Evolutionary conservation across 75 land plant species (phyloP), one percentile per base, ranked within the genome.

Genomic region (Azolla pinnata): DNA sequence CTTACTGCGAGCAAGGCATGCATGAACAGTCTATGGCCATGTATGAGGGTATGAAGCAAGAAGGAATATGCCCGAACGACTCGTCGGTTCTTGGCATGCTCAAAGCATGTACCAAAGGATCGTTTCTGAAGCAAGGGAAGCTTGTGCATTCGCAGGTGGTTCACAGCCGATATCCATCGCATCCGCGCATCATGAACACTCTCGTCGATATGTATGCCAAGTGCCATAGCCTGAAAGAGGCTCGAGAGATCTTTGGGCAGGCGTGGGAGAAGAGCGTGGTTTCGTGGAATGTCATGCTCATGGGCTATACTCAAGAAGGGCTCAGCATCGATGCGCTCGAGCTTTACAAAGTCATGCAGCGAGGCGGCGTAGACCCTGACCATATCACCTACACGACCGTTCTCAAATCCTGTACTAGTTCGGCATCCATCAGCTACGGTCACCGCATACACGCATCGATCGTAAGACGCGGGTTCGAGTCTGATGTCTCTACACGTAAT

Each of bases 381-480:
- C 73, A 54, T 14, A 59, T 79, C 25, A 76, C 80, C 8, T 56
- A 80, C 48, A 55, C 78, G 9, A 78, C 67, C 7, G 28, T 72
- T 31, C 59, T 67, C 23, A 34, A 65, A 26, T 60, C 65, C 38
- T 66, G 68, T 61, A 62, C 45, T 2, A 47, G 66, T 18, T 2
- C 40, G 34, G 49, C 25, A 46, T 33, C 29, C 20, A 9, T 66
- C 29, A 34, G 14, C 2, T 16, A 48, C 29, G 65, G 56, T 1
- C 5, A 20, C 24, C 26, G 20, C 7, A 28, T 66, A 10, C 68
- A 66, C 40, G 8, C 14, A n/a, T 27, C 31, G 10, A 40, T 61
- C 7, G 40, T 38, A 20, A 10, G 23, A 27, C 0, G 26, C 31
- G 48, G 68, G 19, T 38, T 60, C 32, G 21, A 31, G 18, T 28